Conservation (phyloP, 2,329 filamentous ascomycete genomes). For the Ceratocystis variospora region DNA sequence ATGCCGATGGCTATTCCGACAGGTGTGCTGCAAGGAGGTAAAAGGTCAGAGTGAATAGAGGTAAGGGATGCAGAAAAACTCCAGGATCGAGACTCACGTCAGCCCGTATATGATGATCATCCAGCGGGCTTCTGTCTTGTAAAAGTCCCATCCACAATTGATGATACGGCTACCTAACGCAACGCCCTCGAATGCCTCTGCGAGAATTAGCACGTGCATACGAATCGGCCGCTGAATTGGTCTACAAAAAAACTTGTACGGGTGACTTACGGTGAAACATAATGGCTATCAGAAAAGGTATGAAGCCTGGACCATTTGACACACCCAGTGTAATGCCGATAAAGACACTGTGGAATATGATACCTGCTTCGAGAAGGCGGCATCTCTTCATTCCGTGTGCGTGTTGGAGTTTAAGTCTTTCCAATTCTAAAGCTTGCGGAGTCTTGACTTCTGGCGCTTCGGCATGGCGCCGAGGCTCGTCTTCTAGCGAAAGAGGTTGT, state of each 20-base stretch:
- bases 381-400: constrained; percentile 38
- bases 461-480: not conserved
- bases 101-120: constrained; percentile 45
- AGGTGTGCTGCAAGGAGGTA: constrained; percentile 39
- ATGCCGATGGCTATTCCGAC: constrained; percentile 62
- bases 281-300: constrained; percentile 67
- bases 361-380: constrained; percentile 59
- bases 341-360: constrained; percentile 61
- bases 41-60: not conserved
- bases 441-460: not conserved
- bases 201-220: not conserved
- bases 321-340: constrained; percentile 76
- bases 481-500: too few relatives aligned
- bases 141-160: constrained; percentile 33
- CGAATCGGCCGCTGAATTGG: constrained; percentile 14
- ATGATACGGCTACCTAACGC: constrained; percentile 52
- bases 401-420: not conserved
- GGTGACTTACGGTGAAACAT: constrained; percentile 48
- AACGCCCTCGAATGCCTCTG: constrained; percentile 40
- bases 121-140: constrained; percentile 38
- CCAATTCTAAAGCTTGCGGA: constrained; percentile 43
- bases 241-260: not conserved
- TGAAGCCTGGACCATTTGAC: constrained; percentile 59
- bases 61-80: not conserved
- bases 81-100: constrained; percentile 28